Conservation (phyloP, 768 basidiomycete genomes). For the Auricularia sp. region DNA sequence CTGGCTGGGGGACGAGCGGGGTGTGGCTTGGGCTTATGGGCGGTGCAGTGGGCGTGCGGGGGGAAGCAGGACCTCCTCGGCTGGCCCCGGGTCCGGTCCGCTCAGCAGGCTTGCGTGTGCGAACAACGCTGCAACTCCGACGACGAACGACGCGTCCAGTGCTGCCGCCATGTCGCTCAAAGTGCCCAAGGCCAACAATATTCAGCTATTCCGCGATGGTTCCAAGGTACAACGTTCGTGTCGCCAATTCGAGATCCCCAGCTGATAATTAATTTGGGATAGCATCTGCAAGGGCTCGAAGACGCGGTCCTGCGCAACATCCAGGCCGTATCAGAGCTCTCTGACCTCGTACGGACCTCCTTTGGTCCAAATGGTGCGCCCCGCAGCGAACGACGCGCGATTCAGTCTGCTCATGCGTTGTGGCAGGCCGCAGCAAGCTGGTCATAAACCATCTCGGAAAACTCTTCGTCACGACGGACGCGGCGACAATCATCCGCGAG, state of each 20-base stretch:
- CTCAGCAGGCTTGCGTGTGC: too few relatives aligned
- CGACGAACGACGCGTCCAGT: too few relatives aligned
- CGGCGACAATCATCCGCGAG: conserved; percentile 95
- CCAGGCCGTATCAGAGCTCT: conserved; percentile 89
- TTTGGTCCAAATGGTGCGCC: conserved; percentile 88
- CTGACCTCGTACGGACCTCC: conserved; percentile 90
- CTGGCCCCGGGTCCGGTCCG: too few relatives aligned
- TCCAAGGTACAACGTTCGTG: conserved; percentile 57
- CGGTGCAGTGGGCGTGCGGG: too few relatives aligned
- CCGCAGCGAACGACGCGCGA: too few relatives aligned
- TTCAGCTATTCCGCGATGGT: conserved; percentile 95
- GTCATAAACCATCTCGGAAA: conserved; percentile 94
- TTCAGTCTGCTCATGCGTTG: too few relatives aligned
- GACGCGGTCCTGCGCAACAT: conserved; percentile 97
- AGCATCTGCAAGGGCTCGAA: conserved; percentile 84
- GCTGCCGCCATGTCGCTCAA: conserved; percentile 67
- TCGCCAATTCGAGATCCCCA: background rate
- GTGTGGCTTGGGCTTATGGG: too few relatives aligned
- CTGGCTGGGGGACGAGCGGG: too few relatives aligned
- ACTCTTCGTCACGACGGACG: conserved; percentile 96
- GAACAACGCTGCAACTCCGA: too few relatives aligned
- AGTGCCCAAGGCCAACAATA: conserved; percentile 79
- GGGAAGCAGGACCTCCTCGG: too few relatives aligned
- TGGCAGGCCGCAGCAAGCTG: conserved; percentile 86
- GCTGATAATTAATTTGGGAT: conserved; percentile 5